phyloP scores from a whole-genome alignment of 495 filamentous ascomycete species.

The Opeltia flavorubescens region DNA sequence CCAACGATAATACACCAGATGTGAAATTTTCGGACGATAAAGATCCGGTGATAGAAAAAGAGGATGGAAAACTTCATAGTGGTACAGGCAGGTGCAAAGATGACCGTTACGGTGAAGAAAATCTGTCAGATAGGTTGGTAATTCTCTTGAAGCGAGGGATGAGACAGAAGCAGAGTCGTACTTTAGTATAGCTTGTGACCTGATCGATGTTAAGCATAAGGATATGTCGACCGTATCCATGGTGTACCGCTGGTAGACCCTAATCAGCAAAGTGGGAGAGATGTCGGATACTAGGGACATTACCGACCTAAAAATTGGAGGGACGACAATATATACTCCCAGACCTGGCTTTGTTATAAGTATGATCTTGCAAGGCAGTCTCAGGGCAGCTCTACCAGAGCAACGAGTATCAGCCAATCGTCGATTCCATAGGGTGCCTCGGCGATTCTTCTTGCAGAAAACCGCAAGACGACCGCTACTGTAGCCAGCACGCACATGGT shows the following conservation, averaged over 20 bases:
- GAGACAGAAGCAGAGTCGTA: neutral
- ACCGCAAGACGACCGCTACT: constrained; percentile 12
- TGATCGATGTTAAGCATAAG: neutral
- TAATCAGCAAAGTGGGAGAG: neutral
- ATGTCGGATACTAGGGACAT: neutral
- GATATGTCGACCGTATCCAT: neutral
- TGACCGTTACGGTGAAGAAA: constrained; percentile 9
- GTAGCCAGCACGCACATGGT: constrained; percentile 1
- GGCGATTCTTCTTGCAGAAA: constrained; percentile 15
- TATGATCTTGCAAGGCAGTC: neutral
- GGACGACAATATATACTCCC: neutral
- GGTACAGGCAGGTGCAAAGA: constrained; percentile 15
- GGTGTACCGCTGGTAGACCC: neutral
- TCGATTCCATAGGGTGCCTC: constrained; percentile 10
- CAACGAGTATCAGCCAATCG: constrained; percentile 19
- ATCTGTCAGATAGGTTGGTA: constrained; percentile 5
- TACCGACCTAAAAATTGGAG: neutral
- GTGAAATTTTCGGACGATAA: constrained; percentile 18
- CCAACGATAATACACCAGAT: constrained; percentile 20
- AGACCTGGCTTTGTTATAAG: neutral
- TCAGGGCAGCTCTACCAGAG: constrained; percentile 9
- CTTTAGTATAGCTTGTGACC: neutral
- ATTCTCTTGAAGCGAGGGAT: neutral
- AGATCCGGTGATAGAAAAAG: constrained; percentile 28
- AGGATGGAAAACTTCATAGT: constrained; percentile 25